Conservation (phyloP, 2,329 filamentous ascomycete species). For the Stemphylium lycopersici region DNA sequence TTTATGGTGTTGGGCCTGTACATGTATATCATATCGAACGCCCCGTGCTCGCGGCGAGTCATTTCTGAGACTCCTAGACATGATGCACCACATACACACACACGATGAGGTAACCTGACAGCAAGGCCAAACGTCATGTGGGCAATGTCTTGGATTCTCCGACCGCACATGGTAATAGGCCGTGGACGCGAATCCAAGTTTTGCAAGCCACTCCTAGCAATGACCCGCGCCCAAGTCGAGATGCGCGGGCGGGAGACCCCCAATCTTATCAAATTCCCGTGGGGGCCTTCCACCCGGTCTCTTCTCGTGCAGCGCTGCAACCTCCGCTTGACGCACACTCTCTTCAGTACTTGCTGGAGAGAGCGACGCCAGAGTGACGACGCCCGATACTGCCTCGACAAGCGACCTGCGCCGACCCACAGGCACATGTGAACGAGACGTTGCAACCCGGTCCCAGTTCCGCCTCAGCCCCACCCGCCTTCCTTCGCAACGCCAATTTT, state of each 20-base stretch:
- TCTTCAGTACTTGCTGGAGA: constrained; percentile 9
- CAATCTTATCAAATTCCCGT: constrained; percentile 26
- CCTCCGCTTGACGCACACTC: constrained; percentile 11
- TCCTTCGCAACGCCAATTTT: constrained; percentile 16
- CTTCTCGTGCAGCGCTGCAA: constrained; percentile 16
- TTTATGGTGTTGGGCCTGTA: neutral
- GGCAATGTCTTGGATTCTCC: neutral
- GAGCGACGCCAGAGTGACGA: constrained; percentile 2
- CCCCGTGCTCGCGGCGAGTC: constrained; percentile 8
- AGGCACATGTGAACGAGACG: constrained; percentile 9
- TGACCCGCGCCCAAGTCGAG: constrained; percentile 5
- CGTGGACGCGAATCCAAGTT: constrained; percentile 2
- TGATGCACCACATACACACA: neutral
- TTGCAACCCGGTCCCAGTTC: constrained; percentile 4
- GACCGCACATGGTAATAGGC: constrained; percentile 11
- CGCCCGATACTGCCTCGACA: neutral
- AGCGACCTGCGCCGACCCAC: neutral
- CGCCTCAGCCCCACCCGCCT: constrained; percentile 13
- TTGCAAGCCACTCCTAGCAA: constrained; percentile 5
- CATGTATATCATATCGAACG: neutral
- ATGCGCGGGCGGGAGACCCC: constrained; percentile 12
- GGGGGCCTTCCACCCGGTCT: constrained; percentile 16
- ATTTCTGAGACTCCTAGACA: constrained; percentile 5
- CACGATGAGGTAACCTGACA: neutral
- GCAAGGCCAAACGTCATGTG: constrained; percentile 6